These are phyloP conservation scores for Thielaviopsis punctulata DNA, from an alignment of 2,329 filamentous ascomycete species.

Conservation along the genomic window DNA sequence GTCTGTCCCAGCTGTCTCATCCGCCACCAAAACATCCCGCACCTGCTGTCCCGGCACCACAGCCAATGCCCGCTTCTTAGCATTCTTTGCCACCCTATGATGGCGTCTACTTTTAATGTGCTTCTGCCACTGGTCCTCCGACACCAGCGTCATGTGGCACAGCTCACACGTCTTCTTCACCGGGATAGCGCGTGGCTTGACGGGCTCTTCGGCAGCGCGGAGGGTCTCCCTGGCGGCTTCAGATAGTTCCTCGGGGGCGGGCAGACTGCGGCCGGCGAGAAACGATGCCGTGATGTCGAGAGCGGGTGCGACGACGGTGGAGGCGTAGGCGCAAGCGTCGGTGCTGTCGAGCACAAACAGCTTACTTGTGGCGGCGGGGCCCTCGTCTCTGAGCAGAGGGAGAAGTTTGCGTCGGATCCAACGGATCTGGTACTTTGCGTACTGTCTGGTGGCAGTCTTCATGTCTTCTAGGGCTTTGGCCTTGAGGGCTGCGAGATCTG, in stretches of 20 bases:
- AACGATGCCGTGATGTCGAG: constrained; percentile 44
- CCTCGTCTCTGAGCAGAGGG: constrained; percentile 42
- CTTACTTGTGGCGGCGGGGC: constrained; percentile 30
- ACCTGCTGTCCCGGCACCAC: constrained; percentile 13
- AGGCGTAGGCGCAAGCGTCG: constrained; percentile 42
- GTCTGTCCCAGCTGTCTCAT: constrained; percentile 9
- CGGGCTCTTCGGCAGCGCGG: constrained; percentile 17
- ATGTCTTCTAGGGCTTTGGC: constrained; percentile 51
- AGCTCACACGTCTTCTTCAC: constrained; percentile 49
- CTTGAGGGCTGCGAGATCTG: constrained; percentile 37
- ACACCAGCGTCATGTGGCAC: constrained; percentile 48
- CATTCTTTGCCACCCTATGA: constrained; percentile 19
- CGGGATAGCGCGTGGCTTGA: constrained; percentile 35
- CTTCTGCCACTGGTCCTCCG: constrained; percentile 30
- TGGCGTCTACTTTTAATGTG: constrained; percentile 24
- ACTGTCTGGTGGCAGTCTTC: constrained; percentile 70
- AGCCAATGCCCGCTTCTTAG: constrained; percentile 22
- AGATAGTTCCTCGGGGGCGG: constrained; percentile 31
- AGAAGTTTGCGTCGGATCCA: constrained; percentile 81
- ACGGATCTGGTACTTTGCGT: constrained; percentile 65
- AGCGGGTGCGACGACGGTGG: constrained; percentile 49
- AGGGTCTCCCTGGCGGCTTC: constrained; percentile 36
- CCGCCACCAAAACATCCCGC: neutral
- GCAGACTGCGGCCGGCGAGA: constrained; percentile 37
- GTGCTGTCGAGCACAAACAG: constrained; percentile 74